These are phyloP conservation scores for Saccharomycopsis fermentans DNA, from an alignment of 805 yeast genomes.

Conservation along the genomic window DNA sequence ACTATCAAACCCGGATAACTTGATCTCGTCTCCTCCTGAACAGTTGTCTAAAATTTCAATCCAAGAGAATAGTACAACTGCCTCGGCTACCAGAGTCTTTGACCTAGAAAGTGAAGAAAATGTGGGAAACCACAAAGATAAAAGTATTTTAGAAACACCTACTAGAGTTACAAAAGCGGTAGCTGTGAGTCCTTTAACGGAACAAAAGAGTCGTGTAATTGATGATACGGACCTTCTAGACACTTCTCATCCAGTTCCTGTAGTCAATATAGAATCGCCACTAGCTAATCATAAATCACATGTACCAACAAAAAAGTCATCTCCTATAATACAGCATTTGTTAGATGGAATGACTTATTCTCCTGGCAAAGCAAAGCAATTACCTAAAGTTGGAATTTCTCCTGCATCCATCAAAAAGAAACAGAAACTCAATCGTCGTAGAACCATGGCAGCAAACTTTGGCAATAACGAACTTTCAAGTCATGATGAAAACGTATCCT, in stretches of 20 bases:
- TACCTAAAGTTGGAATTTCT: neutral
- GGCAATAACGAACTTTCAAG: neutral
- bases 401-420: neutral
- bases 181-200: constrained; percentile 25
- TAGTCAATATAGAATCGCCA: constrained; percentile 14
- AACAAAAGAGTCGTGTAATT: constrained; percentile 21
- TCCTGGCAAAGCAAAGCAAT: neutral
- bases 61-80: neutral
- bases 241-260: constrained; percentile 13
- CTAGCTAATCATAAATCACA: constrained; percentile 6
- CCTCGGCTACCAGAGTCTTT: neutral
- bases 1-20: neutral
- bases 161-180: constrained; percentile 25
- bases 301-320: neutral
- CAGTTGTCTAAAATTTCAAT: neutral
- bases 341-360: neutral
- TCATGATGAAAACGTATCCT: neutral
- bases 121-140: neutral
- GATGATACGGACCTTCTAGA: constrained; percentile 20
- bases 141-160: constrained; percentile 20
- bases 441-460: neutral
- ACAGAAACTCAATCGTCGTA: neutral
- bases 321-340: neutral
- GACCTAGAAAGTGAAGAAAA: neutral
- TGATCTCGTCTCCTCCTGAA: neutral